A percentile compares a stretch with the other conserved stretches of the same genome.
Conservation (phyloP, 345 rosid genomes). For the Citrus glauca region DNA sequence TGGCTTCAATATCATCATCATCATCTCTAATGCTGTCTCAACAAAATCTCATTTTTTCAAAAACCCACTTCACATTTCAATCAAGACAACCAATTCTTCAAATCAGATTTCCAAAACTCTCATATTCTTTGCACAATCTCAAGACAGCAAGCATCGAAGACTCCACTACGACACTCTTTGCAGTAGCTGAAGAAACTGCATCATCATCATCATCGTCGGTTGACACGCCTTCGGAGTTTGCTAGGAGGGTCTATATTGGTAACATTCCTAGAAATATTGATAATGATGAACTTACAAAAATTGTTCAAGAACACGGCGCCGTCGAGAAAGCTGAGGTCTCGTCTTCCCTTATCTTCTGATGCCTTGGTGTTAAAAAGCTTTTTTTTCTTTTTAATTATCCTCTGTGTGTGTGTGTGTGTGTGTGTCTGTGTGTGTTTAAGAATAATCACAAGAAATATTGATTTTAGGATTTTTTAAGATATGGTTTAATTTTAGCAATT, state of each 20-base stretch:
- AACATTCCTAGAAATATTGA: conserved; percentile 71
- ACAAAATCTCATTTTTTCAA: conserved; percentile 10
- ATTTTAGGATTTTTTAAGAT: neutral
- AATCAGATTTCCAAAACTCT: neutral
- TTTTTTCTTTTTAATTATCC: neutral
- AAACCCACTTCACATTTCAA: conserved; percentile 14
- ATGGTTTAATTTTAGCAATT: neutral
- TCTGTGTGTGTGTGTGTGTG: too few species aligned
- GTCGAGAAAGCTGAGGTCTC: conserved; percentile 75
- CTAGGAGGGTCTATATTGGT: conserved; percentile 63
- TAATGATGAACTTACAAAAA: conserved; percentile 52
- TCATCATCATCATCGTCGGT: neutral
- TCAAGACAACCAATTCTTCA: conserved; percentile 21
- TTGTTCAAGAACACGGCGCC: conserved; percentile 76
- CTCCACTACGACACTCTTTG: conserved; percentile 28
- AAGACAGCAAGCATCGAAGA: conserved; percentile 4
- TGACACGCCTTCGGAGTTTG: conserved; percentile 45
- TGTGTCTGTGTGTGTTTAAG: neutral
- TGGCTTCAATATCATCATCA: conserved; percentile 35
- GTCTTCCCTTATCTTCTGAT: neutral
- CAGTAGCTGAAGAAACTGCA: conserved; percentile 41
- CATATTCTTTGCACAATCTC: neutral
- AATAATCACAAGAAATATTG: neutral
- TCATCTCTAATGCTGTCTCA: conserved; percentile 18
- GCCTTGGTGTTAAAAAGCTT: neutral